These are phyloP conservation scores for Obba rivulosa DNA, from an alignment of 768 basidiomycete species.

Conservation along the genomic window DNA sequence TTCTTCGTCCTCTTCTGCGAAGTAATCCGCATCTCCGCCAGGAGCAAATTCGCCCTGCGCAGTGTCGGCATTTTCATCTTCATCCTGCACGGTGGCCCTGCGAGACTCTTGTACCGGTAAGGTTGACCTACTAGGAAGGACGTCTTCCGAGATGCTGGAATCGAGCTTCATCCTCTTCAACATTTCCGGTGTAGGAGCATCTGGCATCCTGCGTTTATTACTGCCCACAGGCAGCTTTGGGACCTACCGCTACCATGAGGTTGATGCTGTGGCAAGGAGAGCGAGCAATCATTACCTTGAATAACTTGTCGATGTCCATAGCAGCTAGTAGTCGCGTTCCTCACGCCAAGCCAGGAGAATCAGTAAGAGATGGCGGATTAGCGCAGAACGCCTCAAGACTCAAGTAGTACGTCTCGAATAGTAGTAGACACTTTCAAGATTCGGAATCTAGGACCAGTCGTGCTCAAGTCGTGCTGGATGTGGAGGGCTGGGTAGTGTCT, in stretches of 20 bases:
- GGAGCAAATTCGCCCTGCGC: conserved; percentile 59
- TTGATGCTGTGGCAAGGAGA: background rate
- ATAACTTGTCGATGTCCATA: conserved; percentile 48
- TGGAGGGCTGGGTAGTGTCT: background rate
- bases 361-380: no score
- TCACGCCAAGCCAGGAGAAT: no score
- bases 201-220: conserved; percentile 70
- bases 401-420: no score
- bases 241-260: conserved; percentile 34
- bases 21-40: conserved; percentile 87
- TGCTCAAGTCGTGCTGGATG: no score
- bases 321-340: background rate
- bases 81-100: conserved; percentile 57
- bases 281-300: conserved; percentile 31
- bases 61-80: conserved; percentile 40
- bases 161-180: conserved; percentile 75
- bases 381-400: no score
- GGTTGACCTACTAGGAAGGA: conserved; percentile 3
- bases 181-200: conserved; percentile 75
- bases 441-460: no score
- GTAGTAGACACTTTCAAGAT: no score
- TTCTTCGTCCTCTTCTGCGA: conserved; percentile 86
- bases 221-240: conserved; percentile 61
- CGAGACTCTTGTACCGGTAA: conserved; percentile 28
- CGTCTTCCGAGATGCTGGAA: conserved; percentile 11